These are phyloP conservation scores for Lasiosphaeria ovina DNA, from an alignment of 495 filamentous ascomycete genomes.

Conservation along the genomic window DNA sequence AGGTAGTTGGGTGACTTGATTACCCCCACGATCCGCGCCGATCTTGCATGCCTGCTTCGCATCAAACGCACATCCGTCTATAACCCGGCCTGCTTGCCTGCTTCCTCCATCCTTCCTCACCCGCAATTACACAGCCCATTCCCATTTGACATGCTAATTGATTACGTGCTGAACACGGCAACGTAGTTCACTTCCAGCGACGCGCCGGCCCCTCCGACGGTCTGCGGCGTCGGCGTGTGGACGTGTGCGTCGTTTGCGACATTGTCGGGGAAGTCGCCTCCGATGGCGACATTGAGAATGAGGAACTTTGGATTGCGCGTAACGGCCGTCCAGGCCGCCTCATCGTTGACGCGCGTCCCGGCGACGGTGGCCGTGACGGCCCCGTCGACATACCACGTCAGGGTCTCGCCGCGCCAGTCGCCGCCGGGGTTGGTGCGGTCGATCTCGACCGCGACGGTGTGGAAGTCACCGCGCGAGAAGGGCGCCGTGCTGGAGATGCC, in stretches of 20 bases:
- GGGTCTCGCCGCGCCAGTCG: constrained; percentile 39
- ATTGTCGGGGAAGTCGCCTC: constrained; percentile 33
- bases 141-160: background rate
- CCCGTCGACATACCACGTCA: constrained; percentile 46
- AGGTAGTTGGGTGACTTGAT: no score
- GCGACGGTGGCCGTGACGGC: constrained; percentile 28
- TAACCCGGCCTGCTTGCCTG: no score
- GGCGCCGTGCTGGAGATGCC: constrained; percentile 30
- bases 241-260: background rate
- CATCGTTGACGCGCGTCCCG: constrained; percentile 32
- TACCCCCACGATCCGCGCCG: no score
- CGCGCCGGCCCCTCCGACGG: background rate
- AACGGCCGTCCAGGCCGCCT: constrained; percentile 39
- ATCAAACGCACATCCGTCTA: no score
- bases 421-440: constrained; percentile 31
- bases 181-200: constrained; percentile 7
- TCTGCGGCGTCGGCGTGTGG: constrained; percentile 1
- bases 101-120: no score
- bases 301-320: constrained; percentile 36
- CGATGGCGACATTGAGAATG: constrained; percentile 48
- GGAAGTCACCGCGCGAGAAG: constrained; percentile 36
- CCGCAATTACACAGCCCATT: background rate
- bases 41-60: no score
- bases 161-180: constrained; percentile 8
- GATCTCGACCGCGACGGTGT: constrained; percentile 40